A percentile compares a stretch with the other conserved stretches of the same genome.
These are phyloP conservation scores for Tarenaya hassleriana DNA, from an alignment of 345 rosid species.

Conservation along the genomic window DNA sequence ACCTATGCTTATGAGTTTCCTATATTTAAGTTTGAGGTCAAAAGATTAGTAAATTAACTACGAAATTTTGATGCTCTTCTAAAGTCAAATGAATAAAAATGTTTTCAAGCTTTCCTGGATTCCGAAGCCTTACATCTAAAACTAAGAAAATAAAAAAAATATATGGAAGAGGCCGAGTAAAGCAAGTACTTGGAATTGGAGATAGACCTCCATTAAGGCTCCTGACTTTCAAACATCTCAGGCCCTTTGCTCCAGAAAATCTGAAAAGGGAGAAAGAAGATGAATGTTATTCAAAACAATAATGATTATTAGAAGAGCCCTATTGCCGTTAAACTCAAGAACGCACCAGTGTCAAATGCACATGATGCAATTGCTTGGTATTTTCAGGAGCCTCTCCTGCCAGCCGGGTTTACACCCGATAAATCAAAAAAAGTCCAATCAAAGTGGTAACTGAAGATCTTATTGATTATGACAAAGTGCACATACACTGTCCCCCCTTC, in stretches of 20 bases:
- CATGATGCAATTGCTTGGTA: conserved; percentile 4
- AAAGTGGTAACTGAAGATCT: conserved; percentile 20
- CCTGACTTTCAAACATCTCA: conserved; percentile 15
- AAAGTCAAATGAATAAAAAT: conserved; percentile 16
- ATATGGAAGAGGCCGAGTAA: too few species aligned
- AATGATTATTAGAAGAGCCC: too few species aligned
- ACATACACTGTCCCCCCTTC: conserved; percentile 17
- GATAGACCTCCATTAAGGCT: background rate
- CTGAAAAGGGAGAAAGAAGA: conserved; percentile 17
- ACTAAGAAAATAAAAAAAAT: too few species aligned
- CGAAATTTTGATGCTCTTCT: conserved; percentile 17
- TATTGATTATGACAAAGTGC: conserved; percentile 22
- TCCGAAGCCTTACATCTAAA: background rate
- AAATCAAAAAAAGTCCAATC: conserved; percentile 11
- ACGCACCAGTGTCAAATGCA: conserved; percentile 5
- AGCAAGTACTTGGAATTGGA: too few species aligned
- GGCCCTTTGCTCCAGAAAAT: conserved; percentile 11
- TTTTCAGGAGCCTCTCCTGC: conserved; percentile 5
- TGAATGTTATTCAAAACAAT: too few species aligned
- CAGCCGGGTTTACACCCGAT: background rate
- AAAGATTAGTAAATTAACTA: conserved; percentile 17
- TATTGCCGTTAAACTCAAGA: too few species aligned
- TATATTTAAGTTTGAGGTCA: conserved; percentile 16
- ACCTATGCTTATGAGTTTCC: conserved; percentile 9
- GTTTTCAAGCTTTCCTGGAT: conserved; percentile 14